phyloP scores from a whole-genome alignment of 768 basidiomycete species.

The Boletus huronensis region DNA sequence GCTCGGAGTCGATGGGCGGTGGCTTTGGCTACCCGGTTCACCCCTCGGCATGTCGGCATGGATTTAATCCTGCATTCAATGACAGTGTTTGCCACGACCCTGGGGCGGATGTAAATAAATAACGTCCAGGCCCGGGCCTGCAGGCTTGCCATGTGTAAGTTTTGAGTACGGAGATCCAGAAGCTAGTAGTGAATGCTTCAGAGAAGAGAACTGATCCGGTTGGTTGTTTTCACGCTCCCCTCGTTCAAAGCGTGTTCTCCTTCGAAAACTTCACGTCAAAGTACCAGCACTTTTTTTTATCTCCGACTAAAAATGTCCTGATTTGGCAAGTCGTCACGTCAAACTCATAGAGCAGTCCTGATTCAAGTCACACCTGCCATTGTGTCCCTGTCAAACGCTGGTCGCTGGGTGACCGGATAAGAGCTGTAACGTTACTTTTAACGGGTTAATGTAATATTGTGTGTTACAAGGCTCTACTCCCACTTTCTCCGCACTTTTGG shows the following conservation, averaged over 20 bases:
- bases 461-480: neutral
- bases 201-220: too few species aligned
- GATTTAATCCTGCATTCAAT: too few species aligned
- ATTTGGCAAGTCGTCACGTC: neutral
- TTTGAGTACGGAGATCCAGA: too few species aligned
- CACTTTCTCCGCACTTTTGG: neutral
- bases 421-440: slow-evolving; percentile 1
- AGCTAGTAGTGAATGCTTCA: too few species aligned
- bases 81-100: neutral
- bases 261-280: neutral
- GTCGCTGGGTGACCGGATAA: neutral
- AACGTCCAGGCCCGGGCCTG: too few species aligned
- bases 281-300: too few species aligned
- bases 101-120: too few species aligned
- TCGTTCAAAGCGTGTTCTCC: too few species aligned
- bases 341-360: too few species aligned
- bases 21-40: neutral
- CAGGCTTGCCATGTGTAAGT: too few species aligned
- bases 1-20: too few species aligned
- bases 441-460: neutral
- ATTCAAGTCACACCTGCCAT: too few species aligned
- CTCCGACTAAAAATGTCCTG: neutral
- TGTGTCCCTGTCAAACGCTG: neutral
- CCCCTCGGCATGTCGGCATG: neutral
- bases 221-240: neutral